A percentile compares a stretch with the other conserved stretches of the same genome.
These are phyloP conservation scores for Telfairia occidentalis DNA, from an alignment of 331 rosid genomes.

Conservation along the genomic window DNA sequence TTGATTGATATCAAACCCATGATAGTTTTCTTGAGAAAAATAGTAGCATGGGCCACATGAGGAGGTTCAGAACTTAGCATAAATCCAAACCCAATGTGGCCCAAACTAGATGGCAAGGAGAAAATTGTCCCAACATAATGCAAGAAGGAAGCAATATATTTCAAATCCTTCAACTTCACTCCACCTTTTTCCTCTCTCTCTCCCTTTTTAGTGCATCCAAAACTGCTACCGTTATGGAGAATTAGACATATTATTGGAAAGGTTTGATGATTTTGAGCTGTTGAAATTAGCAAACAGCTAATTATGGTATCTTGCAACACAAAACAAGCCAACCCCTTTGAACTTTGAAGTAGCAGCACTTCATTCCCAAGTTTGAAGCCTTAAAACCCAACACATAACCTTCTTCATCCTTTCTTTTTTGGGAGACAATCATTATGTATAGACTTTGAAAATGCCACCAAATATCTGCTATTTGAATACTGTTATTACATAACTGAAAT, in stretches of 20 bases:
- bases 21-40: background rate
- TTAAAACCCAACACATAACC: background rate
- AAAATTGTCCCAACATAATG: background rate
- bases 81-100: background rate
- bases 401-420: background rate
- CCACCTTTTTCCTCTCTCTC: background rate
- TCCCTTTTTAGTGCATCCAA: background rate
- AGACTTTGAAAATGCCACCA: background rate
- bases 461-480: background rate
- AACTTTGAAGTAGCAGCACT: background rate
- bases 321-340: conserved; percentile 3
- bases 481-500: background rate
- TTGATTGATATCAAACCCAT: background rate
- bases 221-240: background rate
- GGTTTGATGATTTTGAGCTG: background rate
- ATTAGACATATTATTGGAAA: background rate
- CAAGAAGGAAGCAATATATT: background rate
- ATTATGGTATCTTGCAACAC: conserved; percentile 6
- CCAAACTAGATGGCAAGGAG: background rate
- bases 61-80: background rate
- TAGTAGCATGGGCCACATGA: background rate
- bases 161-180: background rate
- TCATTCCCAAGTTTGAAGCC: background rate
- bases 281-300: background rate
- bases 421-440: background rate